Conservation (phyloP, 495 filamentous ascomycete species). For the Podospora fimiseda region DNA sequence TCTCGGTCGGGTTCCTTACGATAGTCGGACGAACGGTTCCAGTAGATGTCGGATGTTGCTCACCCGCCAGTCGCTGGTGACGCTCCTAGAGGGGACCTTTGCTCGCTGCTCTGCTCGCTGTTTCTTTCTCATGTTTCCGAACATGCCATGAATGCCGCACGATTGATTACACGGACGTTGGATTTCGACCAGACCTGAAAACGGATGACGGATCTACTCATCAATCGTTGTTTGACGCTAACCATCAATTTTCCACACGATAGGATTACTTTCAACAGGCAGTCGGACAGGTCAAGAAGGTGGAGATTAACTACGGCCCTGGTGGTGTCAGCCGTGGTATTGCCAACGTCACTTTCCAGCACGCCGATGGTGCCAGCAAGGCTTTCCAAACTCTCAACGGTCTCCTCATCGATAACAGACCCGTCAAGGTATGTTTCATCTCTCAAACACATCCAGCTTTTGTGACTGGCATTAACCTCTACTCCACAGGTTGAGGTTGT, state of each 20-base stretch:
- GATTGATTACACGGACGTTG: conserved; percentile 9
- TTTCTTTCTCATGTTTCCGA: conserved; percentile 6
- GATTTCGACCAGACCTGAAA: conserved; percentile 17
- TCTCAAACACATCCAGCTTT: too few species aligned
- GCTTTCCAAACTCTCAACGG: conserved; percentile 79
- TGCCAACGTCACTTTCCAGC: conserved; percentile 62
- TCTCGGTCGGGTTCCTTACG: conserved; percentile 5
- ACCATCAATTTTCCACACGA: conserved; percentile 32
- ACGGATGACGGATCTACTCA: conserved; percentile 11
- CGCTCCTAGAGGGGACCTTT: conserved; percentile 4
- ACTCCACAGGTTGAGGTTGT: conserved; percentile 74
- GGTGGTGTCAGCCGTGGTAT: conserved; percentile 86
- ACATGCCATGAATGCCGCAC: not conserved
- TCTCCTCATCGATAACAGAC: conserved; percentile 77
- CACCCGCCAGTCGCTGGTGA: conserved; percentile 26
- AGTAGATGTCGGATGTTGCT: conserved; percentile 16
- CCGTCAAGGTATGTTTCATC: conserved; percentile 67
- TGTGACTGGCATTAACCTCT: conserved; percentile 1
- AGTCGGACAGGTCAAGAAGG: conserved; percentile 82
- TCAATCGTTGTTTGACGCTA: conserved; percentile 26
- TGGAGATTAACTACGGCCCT: conserved; percentile 84
- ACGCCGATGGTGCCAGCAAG: conserved; percentile 69
- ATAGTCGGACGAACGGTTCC: conserved; percentile 15
- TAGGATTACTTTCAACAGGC: conserved; percentile 95
- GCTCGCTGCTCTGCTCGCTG: conserved; percentile 36